Base-by-base conservation (phyloP, 2,329 filamentous ascomycete species). In the Xylariaceae sp. region DNA sequence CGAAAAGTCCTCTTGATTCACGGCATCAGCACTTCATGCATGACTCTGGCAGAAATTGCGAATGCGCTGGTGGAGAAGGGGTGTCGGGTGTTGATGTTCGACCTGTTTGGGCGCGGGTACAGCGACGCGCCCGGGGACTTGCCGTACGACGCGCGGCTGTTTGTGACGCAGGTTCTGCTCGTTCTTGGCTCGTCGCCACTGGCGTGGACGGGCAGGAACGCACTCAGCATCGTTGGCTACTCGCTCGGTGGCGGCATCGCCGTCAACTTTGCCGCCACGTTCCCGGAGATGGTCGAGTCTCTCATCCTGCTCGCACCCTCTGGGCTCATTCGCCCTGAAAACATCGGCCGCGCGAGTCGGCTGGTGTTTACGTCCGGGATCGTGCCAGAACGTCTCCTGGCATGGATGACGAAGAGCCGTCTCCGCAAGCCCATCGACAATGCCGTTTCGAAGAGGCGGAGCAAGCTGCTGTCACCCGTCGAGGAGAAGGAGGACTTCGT, bases 221-320 rank as follows among this genome's bases (percentile, higher is more conserved):
- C 78, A 44, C 86, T 95, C 69, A 82, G 82, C 44, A 74, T 96
- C 17, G 76, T 93, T 11, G 92, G 92, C 9, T 96, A 95, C 74
- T 93, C 89, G 0, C 82, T 96, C 1, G 92, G 92, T 55, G 92
- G 92, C 43, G 90, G 89, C 49, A 87, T 96, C 53, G 86, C 87
- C 4, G 85, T 87, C 5, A 84, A 87, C 58, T 94, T 96, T 69
- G 85, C 90, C 6, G 84, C 84, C 8, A 82, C 87, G 56, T 92
- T 93, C 69, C 89, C 91, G 0, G 71, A 83, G 44, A 77, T 94
- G 53, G 80, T 96, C 12, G 80, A 82, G 11, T 84, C 82, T 8
- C 78, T 97, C 19, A 79, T 95, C 9, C 82, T 96, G 5, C 82
- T 97, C 37, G 91, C 92, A 0, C 92, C 93, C 0, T 82, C 87